Percentiles rank a stretch among this genome's conserved stretches.
Evolutionary conservation across 495 filamentous ascomycete species (phyloP).

Genomic region (Tuber umbilicatum): DNA sequence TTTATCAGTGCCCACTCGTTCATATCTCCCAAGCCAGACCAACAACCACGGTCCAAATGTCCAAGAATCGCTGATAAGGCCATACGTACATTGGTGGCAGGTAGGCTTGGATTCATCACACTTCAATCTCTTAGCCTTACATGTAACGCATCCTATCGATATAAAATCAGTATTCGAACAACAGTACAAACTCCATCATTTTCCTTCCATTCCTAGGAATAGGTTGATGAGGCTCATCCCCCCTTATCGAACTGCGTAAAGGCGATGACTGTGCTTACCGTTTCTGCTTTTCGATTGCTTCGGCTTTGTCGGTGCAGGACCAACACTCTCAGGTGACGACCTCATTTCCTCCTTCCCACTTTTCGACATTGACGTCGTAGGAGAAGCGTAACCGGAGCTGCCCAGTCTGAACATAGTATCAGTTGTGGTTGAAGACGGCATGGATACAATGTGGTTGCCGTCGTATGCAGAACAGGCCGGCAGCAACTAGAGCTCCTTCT

Average conservation of each 20-base stretch:
- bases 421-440: constrained; percentile 20
- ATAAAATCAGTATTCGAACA: constrained; percentile 3
- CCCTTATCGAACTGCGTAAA: background rate
- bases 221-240: background rate
- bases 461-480: background rate
- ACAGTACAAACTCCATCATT: background rate
- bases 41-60: background rate
- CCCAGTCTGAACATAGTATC: constrained; percentile 13
- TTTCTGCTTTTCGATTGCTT: constrained; percentile 82
- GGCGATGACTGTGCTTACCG: constrained; percentile 51
- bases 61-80: background rate
- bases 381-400: constrained; percentile 17
- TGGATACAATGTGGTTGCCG: constrained; percentile 9
- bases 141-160: constrained; percentile 65
- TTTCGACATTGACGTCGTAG: constrained; percentile 13
- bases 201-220: background rate
- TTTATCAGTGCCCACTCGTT: constrained; percentile 12
- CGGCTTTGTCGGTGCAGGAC: constrained; percentile 49
- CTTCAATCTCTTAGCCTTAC: constrained; percentile 74
- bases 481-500: background rate
- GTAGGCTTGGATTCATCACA: constrained; percentile 73
- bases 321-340: constrained; percentile 32
- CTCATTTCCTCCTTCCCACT: constrained; percentile 25
- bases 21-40: background rate
- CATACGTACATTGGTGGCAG: constrained; percentile 58